A percentile compares a stretch with the other conserved stretches of the same genome.
These are phyloP conservation scores for Artemisia annua DNA, from an alignment of 129 eudicot genomes.

Conservation along the genomic window DNA sequence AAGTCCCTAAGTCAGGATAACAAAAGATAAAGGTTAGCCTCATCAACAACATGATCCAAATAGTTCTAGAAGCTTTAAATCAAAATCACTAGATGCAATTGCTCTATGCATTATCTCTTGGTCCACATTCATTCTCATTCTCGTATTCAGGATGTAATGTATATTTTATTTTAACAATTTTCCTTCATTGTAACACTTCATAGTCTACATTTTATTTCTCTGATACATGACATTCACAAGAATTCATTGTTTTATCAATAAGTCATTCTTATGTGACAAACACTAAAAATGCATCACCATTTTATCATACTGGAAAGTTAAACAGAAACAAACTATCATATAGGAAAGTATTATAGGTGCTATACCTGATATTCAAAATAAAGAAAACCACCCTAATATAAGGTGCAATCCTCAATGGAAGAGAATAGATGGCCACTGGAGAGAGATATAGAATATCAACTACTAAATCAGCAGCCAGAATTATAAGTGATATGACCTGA, in stretches of 20 bases:
- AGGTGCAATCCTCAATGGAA: conserved; percentile 93
- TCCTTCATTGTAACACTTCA: too few relatives aligned
- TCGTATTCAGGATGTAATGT: too few relatives aligned
- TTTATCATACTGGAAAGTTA: conserved; percentile 18
- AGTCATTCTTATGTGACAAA: too few relatives aligned
- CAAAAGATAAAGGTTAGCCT: conserved; percentile 3
- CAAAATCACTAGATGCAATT: too few relatives aligned
- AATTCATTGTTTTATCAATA: too few relatives aligned
- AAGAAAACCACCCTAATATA: conserved; percentile 75
- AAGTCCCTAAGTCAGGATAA: conserved; percentile 57
- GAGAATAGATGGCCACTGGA: conserved; percentile 64
- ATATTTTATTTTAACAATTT: too few relatives aligned
- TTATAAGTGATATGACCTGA: conserved; percentile 65
- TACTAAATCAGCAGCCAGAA: conserved; percentile 67
- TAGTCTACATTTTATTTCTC: too few relatives aligned
- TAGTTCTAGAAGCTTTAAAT: too few relatives aligned
- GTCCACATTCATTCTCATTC: too few relatives aligned
- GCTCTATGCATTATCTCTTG: too few relatives aligned
- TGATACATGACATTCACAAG: too few relatives aligned
- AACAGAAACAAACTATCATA: conserved; percentile 4
- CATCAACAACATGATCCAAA: too few relatives aligned
- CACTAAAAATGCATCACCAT: not conserved
- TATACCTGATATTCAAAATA: conserved; percentile 75
- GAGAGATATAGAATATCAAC: conserved; percentile 67
- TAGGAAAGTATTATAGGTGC: not conserved